These are phyloP conservation scores for Diophrys sp. DNA, from an alignment of 73 alveolate genomes.

Conservation along the genomic window DNA sequence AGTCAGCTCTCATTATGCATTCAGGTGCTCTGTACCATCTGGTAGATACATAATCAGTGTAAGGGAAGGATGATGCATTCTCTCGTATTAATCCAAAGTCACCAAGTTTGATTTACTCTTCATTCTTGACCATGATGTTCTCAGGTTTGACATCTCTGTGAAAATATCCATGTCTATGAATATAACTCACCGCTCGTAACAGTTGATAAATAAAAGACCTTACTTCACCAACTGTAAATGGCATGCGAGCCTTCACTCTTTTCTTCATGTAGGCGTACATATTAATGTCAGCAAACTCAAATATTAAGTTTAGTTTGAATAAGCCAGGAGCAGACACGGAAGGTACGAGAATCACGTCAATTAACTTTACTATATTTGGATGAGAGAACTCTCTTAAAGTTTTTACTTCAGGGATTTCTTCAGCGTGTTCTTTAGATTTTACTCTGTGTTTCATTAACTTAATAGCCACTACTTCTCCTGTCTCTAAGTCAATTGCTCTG, in stretches of 20 bases:
- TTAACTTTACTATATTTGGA: conserved; percentile 82
- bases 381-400: conserved; percentile 75
- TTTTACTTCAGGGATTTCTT: conserved; percentile 77
- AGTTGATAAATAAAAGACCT: conserved; percentile 8
- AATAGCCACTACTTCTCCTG: conserved; percentile 81
- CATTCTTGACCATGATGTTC: conserved; percentile 12
- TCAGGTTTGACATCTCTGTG: conserved; percentile 41
- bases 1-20: conserved; percentile 85
- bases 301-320: conserved; percentile 77
- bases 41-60: conserved; percentile 97
- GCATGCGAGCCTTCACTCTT: conserved; percentile 89
- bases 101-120: conserved; percentile 9
- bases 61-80: conserved; percentile 80
- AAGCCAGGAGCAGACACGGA: conserved; percentile 1
- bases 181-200: conserved; percentile 16
- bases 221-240: conserved; percentile 94
- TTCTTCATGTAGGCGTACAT: conserved; percentile 77
- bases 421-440: conserved; percentile 78
- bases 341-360: conserved; percentile 59
- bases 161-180: conserved; percentile 18
- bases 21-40: conserved; percentile 99
- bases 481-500: conserved; percentile 71
- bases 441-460: conserved; percentile 70
- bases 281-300: conserved; percentile 85
- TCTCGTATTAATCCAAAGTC: conserved; percentile 28